Conservation (phyloP, 2,329 filamentous ascomycete species). For the Colletotrichum tofieldiae region DNA sequence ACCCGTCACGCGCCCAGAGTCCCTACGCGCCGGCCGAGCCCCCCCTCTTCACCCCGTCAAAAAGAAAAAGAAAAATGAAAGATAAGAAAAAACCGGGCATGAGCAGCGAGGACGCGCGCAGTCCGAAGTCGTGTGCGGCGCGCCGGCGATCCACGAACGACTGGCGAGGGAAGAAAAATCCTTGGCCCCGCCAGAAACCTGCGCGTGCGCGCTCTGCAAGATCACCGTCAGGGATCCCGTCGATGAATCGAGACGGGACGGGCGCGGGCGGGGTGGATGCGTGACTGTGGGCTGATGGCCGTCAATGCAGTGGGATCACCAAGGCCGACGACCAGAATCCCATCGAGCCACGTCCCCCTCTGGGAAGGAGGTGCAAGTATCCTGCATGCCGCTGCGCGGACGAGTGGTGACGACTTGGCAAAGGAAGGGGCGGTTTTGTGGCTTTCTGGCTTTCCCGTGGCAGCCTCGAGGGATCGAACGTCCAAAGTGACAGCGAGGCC, state of each 20-base stretch:
- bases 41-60: too few species aligned
- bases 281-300: conserved; percentile 28
- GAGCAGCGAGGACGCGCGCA: background rate
- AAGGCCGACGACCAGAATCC: background rate
- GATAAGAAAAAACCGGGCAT: background rate
- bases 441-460: background rate
- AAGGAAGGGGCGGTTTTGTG: background rate
- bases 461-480: background rate
- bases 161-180: too few species aligned
- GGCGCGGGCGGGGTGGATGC: conserved; percentile 1
- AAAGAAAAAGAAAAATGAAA: too few species aligned
- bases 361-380: too few species aligned
- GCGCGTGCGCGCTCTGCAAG: background rate
- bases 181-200: too few species aligned
- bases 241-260: conserved; percentile 24
- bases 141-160: conserved; percentile 20
- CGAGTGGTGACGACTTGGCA: background rate
- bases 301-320: conserved; percentile 28
- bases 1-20: background rate
- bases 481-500: conserved; percentile 26
- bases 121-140: conserved; percentile 17
- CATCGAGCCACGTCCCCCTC: background rate
- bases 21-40: background rate
- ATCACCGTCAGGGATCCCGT: conserved; percentile 37
- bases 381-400: too few species aligned